A percentile compares a stretch with the other conserved stretches of the same genome.
Conservation (phyloP, 345 rosid genomes). For the Gossypium rotundifolium region DNA sequence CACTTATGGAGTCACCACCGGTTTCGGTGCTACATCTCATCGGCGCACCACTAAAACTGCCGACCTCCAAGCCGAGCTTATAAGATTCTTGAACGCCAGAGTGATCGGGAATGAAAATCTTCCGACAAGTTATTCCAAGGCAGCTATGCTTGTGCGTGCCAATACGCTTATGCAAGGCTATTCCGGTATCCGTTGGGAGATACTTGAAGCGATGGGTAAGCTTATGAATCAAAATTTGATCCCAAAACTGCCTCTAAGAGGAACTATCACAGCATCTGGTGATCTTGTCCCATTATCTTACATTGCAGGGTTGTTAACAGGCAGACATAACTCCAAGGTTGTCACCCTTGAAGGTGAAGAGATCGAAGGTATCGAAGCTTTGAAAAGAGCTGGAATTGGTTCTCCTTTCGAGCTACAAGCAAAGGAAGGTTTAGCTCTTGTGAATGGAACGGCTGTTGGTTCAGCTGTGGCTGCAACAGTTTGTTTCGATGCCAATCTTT, state of each 20-base stretch:
- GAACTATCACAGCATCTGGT: slow-evolving; percentile 46
- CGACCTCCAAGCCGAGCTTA: slow-evolving; percentile 43
- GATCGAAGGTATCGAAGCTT: slow-evolving; percentile 29
- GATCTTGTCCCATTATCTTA: slow-evolving; percentile 49
- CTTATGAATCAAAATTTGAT: slow-evolving; percentile 36
- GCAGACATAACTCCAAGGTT: slow-evolving; percentile 39
- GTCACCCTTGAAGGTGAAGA: slow-evolving; percentile 31
- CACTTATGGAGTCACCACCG: slow-evolving; percentile 46
- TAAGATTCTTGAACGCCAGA: slow-evolving; percentile 39
- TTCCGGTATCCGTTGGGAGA: slow-evolving; percentile 49
- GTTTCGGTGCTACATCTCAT: slow-evolving; percentile 44
- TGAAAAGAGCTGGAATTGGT: slow-evolving; percentile 33
- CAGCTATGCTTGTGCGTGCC: slow-evolving; percentile 39
- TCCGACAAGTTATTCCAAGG: slow-evolving; percentile 22
- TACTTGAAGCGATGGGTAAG: slow-evolving; percentile 31
- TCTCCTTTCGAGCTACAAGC: slow-evolving; percentile 42
- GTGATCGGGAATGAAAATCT: slow-evolving; percentile 25
- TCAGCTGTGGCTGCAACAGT: slow-evolving; percentile 51
- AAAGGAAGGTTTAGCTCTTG: slow-evolving; percentile 50
- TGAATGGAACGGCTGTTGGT: slow-evolving; percentile 49
- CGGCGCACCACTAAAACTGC: slow-evolving; percentile 30
- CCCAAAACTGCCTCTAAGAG: slow-evolving; percentile 48
- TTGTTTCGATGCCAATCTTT: slow-evolving; percentile 45
- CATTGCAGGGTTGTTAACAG: slow-evolving; percentile 43
- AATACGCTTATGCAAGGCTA: slow-evolving; percentile 49